Conservation (phyloP, 345 rosid species). For the Murraya paniculata region DNA sequence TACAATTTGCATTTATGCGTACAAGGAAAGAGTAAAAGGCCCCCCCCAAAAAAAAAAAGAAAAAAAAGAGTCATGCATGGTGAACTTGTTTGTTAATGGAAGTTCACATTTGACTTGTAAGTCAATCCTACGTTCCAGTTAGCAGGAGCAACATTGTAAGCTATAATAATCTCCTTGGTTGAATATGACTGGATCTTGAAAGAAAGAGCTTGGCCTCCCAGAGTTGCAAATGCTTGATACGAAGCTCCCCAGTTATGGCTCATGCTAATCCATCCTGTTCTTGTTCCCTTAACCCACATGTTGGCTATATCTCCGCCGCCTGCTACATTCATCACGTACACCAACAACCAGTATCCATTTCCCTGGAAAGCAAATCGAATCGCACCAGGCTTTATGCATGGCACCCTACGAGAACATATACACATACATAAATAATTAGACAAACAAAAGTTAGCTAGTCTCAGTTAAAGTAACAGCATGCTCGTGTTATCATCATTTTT, state of each 20-base stretch:
- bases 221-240: slow-evolving; percentile 78
- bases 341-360: slow-evolving; percentile 60
- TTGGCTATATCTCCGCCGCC: slow-evolving; percentile 56
- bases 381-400: slow-evolving; percentile 50
- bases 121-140: slow-evolving; percentile 62
- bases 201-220: slow-evolving; percentile 71
- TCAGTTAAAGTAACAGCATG: too few species aligned
- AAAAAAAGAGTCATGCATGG: neutral
- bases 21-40: neutral
- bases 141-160: slow-evolving; percentile 63
- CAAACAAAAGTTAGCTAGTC: too few species aligned
- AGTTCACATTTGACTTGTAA: slow-evolving; percentile 52
- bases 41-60: neutral
- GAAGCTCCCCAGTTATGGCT: slow-evolving; percentile 97
- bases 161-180: slow-evolving; percentile 53
- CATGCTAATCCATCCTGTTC: slow-evolving; percentile 74
- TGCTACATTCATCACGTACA: slow-evolving; percentile 69
- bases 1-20: neutral
- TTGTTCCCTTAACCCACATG: slow-evolving; percentile 72
- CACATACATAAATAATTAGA: too few species aligned
- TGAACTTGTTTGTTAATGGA: slow-evolving; percentile 33
- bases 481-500: too few species aligned
- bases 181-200: slow-evolving; percentile 65
- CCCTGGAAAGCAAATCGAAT: slow-evolving; percentile 43
- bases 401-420: slow-evolving; percentile 34